Base-by-base conservation (phyloP, 768 basidiomycete species). In the Amanita exitialis region DNA sequence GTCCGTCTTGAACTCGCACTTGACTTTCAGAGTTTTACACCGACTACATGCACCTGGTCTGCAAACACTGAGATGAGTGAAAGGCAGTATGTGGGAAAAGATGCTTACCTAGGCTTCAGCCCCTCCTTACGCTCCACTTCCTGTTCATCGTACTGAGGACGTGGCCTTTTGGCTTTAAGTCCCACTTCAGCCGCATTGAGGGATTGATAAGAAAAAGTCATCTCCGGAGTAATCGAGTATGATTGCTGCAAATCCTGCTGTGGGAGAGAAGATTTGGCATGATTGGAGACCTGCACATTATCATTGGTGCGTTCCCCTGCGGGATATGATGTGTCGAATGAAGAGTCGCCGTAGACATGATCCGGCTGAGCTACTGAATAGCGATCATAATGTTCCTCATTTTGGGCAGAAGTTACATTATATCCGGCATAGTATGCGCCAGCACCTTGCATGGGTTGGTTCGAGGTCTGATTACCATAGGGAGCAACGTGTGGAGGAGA, bases 1-100 rank as follows among this genome's bases (percentile, higher is more conserved):
- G 45, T 85, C 82, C 12, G 76, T 77, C 61, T 71, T 78, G 64
- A 86, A 84, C 64, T 88, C 86, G 62, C 87, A 90, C 57, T 76
- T 80, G 52, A 89, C 86, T 72, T 87, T 72, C 54, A 68, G 59
- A 53, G 62, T 71, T 62, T 86, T 88, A 69, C 86, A 89, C 3
- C 86, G 76, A 53, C 72, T 72, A 60, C 86, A 89, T 36, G 86
- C 86, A 18, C 86, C 83, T 39, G 64, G 57, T 21, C 72, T 77
- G 56, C 39, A 32, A 7, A 25, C 15, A 27, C 23, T 44, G 42
- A 44, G 30, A 44, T 10, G 4, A 44, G 18, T 30, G 3, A 16
- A 35, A 27, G 2, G 20, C 13, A 13, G 13, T 12, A 32, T 21
- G 6, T 1, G 20, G 56, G 48, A 46, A 23, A 46, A 52, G 18